These are phyloP conservation scores for Daedaleopsis nitida DNA, from an alignment of 768 basidiomycete genomes.

Conservation along the genomic window DNA sequence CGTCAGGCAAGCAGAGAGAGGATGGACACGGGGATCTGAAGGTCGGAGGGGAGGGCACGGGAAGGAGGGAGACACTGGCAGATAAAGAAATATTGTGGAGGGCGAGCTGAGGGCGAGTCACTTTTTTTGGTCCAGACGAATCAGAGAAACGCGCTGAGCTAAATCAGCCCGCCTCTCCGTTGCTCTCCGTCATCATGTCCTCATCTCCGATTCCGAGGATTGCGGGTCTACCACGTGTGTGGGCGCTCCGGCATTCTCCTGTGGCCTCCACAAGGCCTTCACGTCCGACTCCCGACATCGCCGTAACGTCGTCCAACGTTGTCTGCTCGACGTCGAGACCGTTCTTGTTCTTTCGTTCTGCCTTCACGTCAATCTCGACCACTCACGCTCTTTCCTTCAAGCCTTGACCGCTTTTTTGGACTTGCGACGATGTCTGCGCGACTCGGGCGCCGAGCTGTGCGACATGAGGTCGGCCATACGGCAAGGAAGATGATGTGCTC, in stretches of 20 bases:
- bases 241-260: slow-evolving; percentile 11
- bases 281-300: neutral
- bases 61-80: slow-evolving; percentile 3
- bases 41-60: neutral
- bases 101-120: neutral
- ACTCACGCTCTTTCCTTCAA: neutral
- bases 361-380: neutral
- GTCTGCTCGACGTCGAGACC: neutral
- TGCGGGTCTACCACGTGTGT: slow-evolving; percentile 6
- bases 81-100: neutral
- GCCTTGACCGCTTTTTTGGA: too few species aligned
- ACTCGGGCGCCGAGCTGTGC: too few species aligned
- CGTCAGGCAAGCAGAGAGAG: neutral
- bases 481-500: slow-evolving; percentile 12
- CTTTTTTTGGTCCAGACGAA: neutral
- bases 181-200: neutral
- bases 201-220: neutral
- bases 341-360: too few species aligned
- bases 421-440: too few species aligned
- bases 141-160: slow-evolving; percentile 2
- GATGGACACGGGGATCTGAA: neutral
- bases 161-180: neutral
- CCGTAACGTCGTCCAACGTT: neutral
- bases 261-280: too few species aligned
- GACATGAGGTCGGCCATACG: slow-evolving; percentile 9